Percentiles rank a stretch among this genome's conserved stretches.
phyloP scores from a whole-genome alignment of 345 rosid genomes.

The Eutrema heterophyllum region DNA sequence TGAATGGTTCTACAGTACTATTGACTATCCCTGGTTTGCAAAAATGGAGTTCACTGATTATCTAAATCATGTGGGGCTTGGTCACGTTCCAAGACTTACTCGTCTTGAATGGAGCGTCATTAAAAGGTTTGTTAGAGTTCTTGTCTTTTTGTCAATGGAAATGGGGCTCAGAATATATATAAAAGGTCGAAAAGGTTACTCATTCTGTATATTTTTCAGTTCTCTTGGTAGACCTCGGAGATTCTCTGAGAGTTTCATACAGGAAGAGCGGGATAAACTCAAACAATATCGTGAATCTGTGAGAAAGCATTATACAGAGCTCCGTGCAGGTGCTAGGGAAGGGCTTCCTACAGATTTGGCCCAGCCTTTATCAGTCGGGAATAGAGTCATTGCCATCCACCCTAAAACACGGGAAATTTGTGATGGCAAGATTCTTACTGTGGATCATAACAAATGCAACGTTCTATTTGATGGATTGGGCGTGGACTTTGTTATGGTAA shows the following conservation, averaged over 20 bases:
- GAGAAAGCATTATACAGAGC: slow-evolving; percentile 71
- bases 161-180: background rate
- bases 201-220: slow-evolving; percentile 42
- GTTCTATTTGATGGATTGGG: slow-evolving; percentile 84
- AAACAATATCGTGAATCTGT: slow-evolving; percentile 79
- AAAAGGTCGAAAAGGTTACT: slow-evolving; percentile 3
- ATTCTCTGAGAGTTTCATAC: slow-evolving; percentile 72
- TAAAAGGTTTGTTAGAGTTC: slow-evolving; percentile 52
- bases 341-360: slow-evolving; percentile 86
- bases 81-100: slow-evolving; percentile 81
- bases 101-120: slow-evolving; percentile 98
- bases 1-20: slow-evolving; percentile 96
- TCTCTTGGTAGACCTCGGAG: slow-evolving; percentile 97
- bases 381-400: slow-evolving; percentile 75
- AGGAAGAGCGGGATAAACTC: slow-evolving; percentile 85
- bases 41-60: slow-evolving; percentile 90
- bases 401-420: slow-evolving; percentile 77
- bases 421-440: slow-evolving; percentile 82
- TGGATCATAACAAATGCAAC: slow-evolving; percentile 69
- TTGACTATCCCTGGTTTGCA: slow-evolving; percentile 98
- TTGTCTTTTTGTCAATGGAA: slow-evolving; percentile 3
- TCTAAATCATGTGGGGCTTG: slow-evolving; percentile 86
- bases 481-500: slow-evolving; percentile 83
- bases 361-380: slow-evolving; percentile 83
- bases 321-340: slow-evolving; percentile 60